A percentile compares a stretch with the other conserved stretches of the same genome.
Evolutionary conservation across 805 yeast genomes (phyloP).

Genomic region (Candida pseudofarinosa): DNA sequence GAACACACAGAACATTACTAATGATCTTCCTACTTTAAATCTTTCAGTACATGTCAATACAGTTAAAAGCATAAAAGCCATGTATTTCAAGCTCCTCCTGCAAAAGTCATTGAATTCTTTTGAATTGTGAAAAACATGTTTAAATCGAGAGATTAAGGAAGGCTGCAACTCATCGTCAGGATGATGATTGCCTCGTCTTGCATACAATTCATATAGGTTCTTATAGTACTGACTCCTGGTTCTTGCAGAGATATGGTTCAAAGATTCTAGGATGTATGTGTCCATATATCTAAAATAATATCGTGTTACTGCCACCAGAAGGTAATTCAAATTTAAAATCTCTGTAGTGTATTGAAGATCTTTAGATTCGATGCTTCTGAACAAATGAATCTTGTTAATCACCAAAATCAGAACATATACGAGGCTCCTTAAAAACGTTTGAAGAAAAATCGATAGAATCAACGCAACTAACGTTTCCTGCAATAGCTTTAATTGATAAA

Average conservation of each 20-base stretch:
- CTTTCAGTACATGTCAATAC: conserved; percentile 27
- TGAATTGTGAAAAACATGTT: conserved; percentile 11
- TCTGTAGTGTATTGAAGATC: conserved; percentile 25
- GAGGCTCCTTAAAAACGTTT: conserved; percentile 24
- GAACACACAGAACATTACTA: conserved; percentile 42
- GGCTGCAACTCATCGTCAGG: background rate
- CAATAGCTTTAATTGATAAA: conserved; percentile 31
- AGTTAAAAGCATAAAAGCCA: conserved; percentile 21
- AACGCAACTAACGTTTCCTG: conserved; percentile 32
- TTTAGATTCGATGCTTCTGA: conserved; percentile 5
- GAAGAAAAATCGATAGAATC: conserved; percentile 33
- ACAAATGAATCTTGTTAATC: conserved; percentile 8
- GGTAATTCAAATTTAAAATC: conserved; percentile 38
- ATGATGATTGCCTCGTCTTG: background rate
- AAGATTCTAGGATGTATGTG: conserved; percentile 32
- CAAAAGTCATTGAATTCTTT: conserved; percentile 18
- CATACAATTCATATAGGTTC: conserved; percentile 10
- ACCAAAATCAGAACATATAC: conserved; percentile 11
- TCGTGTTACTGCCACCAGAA: conserved; percentile 32
- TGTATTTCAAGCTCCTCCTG: conserved; percentile 19
- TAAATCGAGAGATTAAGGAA: conserved; percentile 3
- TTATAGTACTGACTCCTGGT: conserved; percentile 8
- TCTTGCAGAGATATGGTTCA: conserved; percentile 34
- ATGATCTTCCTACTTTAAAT: conserved; percentile 41
- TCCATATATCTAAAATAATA: conserved; percentile 30